Evolutionary conservation across 1,284 basidiomycete species (phyloP).

Genomic region (Cystobasidium pallidum): DNA sequence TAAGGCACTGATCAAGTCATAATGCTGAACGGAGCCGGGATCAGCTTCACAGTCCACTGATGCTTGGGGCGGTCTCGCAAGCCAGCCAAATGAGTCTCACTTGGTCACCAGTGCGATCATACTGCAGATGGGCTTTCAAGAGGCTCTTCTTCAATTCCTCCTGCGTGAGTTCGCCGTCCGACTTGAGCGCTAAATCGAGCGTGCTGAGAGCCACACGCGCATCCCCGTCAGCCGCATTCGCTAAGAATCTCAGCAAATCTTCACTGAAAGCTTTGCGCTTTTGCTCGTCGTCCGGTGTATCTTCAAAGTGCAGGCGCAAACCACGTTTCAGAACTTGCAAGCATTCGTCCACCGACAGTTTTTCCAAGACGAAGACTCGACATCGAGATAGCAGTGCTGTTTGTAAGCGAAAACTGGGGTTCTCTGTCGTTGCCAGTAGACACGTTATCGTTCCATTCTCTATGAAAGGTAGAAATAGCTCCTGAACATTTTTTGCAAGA

Average conservation of each 20-base stretch:
- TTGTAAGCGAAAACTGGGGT: constrained; percentile 71
- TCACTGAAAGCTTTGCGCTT: constrained; percentile 77
- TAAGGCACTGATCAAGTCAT: constrained; percentile 74
- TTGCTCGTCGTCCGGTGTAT: constrained; percentile 74
- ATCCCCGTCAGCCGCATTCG: constrained; percentile 68
- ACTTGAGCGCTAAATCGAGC: constrained; percentile 65
- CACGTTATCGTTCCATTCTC: constrained; percentile 75
- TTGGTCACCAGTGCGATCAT: constrained; percentile 74
- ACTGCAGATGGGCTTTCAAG: constrained; percentile 58
- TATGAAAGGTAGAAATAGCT: constrained; percentile 73
- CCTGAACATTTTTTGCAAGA: constrained; percentile 81
- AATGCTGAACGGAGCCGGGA: constrained; percentile 56
- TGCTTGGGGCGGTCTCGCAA: constrained; percentile 12
- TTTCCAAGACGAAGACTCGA: constrained; percentile 64
- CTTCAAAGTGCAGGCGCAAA: constrained; percentile 53
- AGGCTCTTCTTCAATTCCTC: constrained; percentile 57
- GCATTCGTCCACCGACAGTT: constrained; percentile 66
- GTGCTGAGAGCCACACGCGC: constrained; percentile 68
- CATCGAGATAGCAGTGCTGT: constrained; percentile 58
- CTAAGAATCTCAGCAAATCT: constrained; percentile 52
- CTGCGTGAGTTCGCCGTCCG: constrained; percentile 47
- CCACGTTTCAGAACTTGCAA: constrained; percentile 63
- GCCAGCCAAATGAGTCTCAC: constrained; percentile 53
- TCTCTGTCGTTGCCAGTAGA: constrained; percentile 88
- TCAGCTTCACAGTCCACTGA: not conserved